A percentile compares a stretch with the other conserved stretches of the same genome.
phyloP scores from a whole-genome alignment of 345 rosid species.

The Microthlaspi erraticum region DNA sequence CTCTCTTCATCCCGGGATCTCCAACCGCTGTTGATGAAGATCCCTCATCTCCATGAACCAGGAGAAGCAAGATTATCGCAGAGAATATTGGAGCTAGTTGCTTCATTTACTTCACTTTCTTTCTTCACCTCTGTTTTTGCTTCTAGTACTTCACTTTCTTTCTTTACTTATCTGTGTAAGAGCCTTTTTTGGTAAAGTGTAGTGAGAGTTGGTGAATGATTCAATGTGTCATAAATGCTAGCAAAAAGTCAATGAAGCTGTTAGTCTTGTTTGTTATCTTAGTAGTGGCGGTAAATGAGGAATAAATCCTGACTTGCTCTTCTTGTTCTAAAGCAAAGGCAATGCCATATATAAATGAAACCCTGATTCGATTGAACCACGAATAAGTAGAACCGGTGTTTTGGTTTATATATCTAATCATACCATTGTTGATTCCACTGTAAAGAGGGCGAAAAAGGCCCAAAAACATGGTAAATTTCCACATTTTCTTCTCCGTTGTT shows the following conservation, averaged over 20 bases:
- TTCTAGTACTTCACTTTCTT: background rate
- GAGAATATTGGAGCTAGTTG: background rate
- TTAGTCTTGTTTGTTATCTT: slow-evolving; percentile 25
- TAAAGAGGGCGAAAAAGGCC: background rate
- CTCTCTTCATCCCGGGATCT: slow-evolving; percentile 86
- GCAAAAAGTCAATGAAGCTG: slow-evolving; percentile 26
- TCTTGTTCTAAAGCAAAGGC: slow-evolving; percentile 11
- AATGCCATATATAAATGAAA: background rate
- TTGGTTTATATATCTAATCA: background rate
- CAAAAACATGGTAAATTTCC: background rate
- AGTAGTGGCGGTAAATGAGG: slow-evolving; percentile 32
- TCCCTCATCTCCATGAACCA: slow-evolving; percentile 23
- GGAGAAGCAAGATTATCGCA: slow-evolving; percentile 30
- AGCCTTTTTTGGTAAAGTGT: slow-evolving; percentile 25
- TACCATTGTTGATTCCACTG: background rate
- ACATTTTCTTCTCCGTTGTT: too few relatives aligned
- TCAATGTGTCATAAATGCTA: slow-evolving; percentile 24
- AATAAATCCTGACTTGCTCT: slow-evolving; percentile 31
- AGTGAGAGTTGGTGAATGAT: slow-evolving; percentile 42
- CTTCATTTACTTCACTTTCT: too few relatives aligned
- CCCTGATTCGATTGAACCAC: background rate
- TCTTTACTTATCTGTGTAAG: background rate
- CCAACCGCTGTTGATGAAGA: slow-evolving; percentile 59
- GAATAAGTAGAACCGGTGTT: background rate
- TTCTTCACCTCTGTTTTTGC: slow-evolving; percentile 10